Percentiles rank a stretch among this genome's conserved stretches.
Conservation (phyloP, 352 stramenopile genomes). For the Phytophthora litchii region DNA sequence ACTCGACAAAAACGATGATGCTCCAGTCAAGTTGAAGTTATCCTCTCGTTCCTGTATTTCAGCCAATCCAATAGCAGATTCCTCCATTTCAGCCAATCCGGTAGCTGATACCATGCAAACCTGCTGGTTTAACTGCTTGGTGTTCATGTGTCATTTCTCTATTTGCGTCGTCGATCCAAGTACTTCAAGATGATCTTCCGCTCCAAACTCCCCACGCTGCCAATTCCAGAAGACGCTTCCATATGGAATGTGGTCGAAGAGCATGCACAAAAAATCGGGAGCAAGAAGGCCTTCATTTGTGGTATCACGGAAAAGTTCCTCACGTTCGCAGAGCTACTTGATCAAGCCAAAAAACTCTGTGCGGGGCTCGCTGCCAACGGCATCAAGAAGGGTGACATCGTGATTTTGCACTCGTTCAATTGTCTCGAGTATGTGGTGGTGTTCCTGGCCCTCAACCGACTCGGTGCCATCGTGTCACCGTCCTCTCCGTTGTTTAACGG, state of each 20-base stretch:
- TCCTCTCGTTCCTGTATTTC: neutral
- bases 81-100: slow-evolving; percentile 21
- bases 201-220: slow-evolving; percentile 31
- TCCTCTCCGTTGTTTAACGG: slow-evolving; percentile 50
- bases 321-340: slow-evolving; percentile 44
- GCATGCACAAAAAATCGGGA: slow-evolving; percentile 30
- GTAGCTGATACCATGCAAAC: slow-evolving; percentile 10
- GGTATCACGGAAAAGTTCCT: slow-evolving; percentile 46
- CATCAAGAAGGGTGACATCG: slow-evolving; percentile 56
- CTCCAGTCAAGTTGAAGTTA: slow-evolving; percentile 25
- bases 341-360: slow-evolving; percentile 35
- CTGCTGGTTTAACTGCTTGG: slow-evolving; percentile 18
- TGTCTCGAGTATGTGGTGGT: slow-evolving; percentile 66
- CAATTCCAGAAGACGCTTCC: slow-evolving; percentile 43
- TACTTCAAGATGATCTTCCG: slow-evolving; percentile 46
- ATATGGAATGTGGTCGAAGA: slow-evolving; percentile 51
- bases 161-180: slow-evolving; percentile 25
- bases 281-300: slow-evolving; percentile 50
- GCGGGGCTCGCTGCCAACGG: slow-evolving; percentile 46
- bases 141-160: slow-evolving; percentile 24
- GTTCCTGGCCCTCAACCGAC: slow-evolving; percentile 49
- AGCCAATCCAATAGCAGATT: slow-evolving; percentile 5
- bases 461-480: slow-evolving; percentile 52
- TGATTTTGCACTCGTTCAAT: slow-evolving; percentile 65
- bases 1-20: slow-evolving; percentile 16